Percentiles rank a stretch among this genome's conserved stretches.
phyloP scores from a whole-genome alignment of 2,329 filamentous ascomycete species.

The Bipolaris cookei region DNA sequence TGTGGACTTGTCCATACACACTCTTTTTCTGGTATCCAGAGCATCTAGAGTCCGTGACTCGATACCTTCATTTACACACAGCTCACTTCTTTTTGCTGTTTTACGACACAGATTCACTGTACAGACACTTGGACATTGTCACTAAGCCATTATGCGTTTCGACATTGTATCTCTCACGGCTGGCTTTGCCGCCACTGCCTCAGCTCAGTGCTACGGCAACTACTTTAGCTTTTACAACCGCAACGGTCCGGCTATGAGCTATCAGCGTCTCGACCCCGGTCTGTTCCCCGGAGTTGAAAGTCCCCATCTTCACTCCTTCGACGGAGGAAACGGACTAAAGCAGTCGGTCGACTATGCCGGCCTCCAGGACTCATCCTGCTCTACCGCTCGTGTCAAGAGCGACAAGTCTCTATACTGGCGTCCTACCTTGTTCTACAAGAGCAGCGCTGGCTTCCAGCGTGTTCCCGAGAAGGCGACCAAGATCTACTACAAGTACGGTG shows the following conservation, averaged over 20 bases:
- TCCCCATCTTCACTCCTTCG: slow-evolving; percentile 49
- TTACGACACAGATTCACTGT: slow-evolving; percentile 14
- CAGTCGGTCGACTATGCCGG: slow-evolving; percentile 35
- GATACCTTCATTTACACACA: slow-evolving; percentile 33
- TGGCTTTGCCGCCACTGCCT: slow-evolving; percentile 38
- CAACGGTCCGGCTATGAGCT: slow-evolving; percentile 40
- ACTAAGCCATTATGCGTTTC: slow-evolving; percentile 35
- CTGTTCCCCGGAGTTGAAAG: slow-evolving; percentile 42
- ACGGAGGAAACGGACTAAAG: slow-evolving; percentile 45
- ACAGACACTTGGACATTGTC: slow-evolving; percentile 8
- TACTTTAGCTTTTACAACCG: slow-evolving; percentile 52
- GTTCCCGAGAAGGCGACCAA: slow-evolving; percentile 46
- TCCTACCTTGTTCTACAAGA: slow-evolving; percentile 47
- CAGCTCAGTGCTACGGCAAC: slow-evolving; percentile 46
- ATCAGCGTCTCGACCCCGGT: slow-evolving; percentile 47
- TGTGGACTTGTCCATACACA: slow-evolving; percentile 21
- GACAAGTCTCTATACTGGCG: slow-evolving; percentile 51
- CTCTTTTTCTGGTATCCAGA: slow-evolving; percentile 31
- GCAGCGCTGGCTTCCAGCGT: slow-evolving; percentile 44
- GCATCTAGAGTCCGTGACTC: slow-evolving; percentile 44
- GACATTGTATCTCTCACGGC: slow-evolving; percentile 38
- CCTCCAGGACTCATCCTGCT: slow-evolving; percentile 43
- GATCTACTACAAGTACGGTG: slow-evolving; percentile 50
- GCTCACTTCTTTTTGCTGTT: slow-evolving; percentile 29
- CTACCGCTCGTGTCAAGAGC: slow-evolving; percentile 46